Percentiles rank a stretch among this genome's conserved stretches.
Evolutionary conservation across 768 basidiomycete genomes (phyloP).

Genomic region (Cyclocybe cylindracea): DNA sequence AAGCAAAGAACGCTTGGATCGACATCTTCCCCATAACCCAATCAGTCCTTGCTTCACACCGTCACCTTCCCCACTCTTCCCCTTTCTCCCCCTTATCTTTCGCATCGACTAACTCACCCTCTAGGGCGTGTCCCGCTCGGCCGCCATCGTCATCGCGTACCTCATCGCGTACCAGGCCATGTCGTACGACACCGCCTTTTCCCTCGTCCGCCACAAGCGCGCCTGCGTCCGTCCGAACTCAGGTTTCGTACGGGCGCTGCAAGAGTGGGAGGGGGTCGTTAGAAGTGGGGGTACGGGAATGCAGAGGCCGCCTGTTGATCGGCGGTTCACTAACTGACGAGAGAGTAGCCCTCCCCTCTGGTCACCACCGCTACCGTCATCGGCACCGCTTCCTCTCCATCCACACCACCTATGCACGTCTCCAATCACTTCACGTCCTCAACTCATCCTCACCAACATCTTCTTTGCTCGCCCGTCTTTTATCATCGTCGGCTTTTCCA

Average conservation of each 20-base stretch:
- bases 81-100: background rate
- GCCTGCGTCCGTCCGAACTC: slow-evolving; percentile 78
- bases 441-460: too few species aligned
- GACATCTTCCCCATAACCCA: too few species aligned
- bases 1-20: too few species aligned
- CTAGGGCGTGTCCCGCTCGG: slow-evolving; percentile 77
- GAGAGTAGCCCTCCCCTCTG: too few species aligned
- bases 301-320: background rate
- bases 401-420: too few species aligned
- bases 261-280: slow-evolving; percentile 54
- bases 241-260: slow-evolving; percentile 65
- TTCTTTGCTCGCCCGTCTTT: too few species aligned
- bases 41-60: slow-evolving; percentile 14
- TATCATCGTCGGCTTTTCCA: too few species aligned
- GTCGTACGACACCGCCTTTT: slow-evolving; percentile 66
- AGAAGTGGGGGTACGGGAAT: background rate
- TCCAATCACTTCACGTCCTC: too few species aligned
- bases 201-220: slow-evolving; percentile 62
- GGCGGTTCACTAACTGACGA: background rate
- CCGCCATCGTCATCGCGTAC: slow-evolving; percentile 79
- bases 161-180: slow-evolving; percentile 75
- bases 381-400: too few species aligned
- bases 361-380: too few species aligned
- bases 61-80: background rate
- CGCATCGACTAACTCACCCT: background rate